Base-by-base conservation (phyloP, 805 yeast species). In the Candida andamanensis region DNA sequence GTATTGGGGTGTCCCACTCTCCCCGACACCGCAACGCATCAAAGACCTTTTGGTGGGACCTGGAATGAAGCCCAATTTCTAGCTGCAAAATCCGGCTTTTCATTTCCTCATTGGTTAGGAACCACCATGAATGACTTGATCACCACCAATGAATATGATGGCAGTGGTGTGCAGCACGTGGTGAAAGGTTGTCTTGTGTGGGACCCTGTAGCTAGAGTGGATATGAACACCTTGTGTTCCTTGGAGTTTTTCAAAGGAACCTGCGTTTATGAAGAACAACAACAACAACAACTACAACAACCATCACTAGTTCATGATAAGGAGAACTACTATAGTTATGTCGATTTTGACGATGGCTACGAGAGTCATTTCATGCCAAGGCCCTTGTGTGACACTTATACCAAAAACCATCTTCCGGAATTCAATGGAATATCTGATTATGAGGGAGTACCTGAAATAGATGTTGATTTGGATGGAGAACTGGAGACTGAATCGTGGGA, bases 171-270 rank as follows among this genome's bases (percentile, higher is more conserved):
- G 9, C 33, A 14, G 2, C 33, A 38, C 6, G 33, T 41, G 2
- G 70, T 68, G 6, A 55, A 53, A 39, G 45, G 55, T 1, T 82
- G 89, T 45, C 61, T 87, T 20, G 60, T 69, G 30, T 87, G 96
- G 95, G 79, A 85, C 55, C 94, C 95, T 2, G 54, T 56, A n/a
- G 50, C 55, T n/a, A 67, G 94, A 42, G 69, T 75, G 0, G 68
- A 71, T 23, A 80, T 72, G 2, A 62, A 63, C 1, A 54, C 55
- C 6, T 42, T 83, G 18, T 60, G 76, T 37, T 30, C 55, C 11
- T 62, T 74, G 72, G 58, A 69, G 0, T 83, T 76, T 50, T 83
- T 83, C 53, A 54, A 56, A 30, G 63, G 64, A 12, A 64, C 80
- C 47, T 6, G 36, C 6, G 41, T 30, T 14, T 36, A 41, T 25